A percentile compares a stretch with the other conserved stretches of the same genome.
Conservation (phyloP, 371 early-diverging fungal genomes). For the Actinomortierella ambigua region DNA sequence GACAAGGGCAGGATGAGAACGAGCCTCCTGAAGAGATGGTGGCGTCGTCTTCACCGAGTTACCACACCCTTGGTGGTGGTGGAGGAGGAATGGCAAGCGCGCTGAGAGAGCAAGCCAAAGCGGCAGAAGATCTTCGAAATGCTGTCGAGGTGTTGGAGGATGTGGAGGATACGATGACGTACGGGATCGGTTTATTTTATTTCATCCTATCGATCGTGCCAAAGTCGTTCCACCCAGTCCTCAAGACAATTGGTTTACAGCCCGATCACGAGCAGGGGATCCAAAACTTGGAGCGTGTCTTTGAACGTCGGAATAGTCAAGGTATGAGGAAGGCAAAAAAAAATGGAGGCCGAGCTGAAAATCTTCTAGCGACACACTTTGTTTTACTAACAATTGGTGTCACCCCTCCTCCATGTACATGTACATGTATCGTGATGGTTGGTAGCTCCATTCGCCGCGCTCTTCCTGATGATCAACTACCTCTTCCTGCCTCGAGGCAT, state of each 20-base stretch:
- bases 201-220: slow-evolving; percentile 47
- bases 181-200: slow-evolving; percentile 47
- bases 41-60: too few relatives aligned
- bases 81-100: slow-evolving; percentile 27
- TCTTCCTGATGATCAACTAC: slow-evolving; percentile 45
- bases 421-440: too few relatives aligned
- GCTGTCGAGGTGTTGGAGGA: slow-evolving; percentile 44
- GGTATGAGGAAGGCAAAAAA: too few relatives aligned
- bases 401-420: too few relatives aligned
- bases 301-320: slow-evolving; percentile 30
- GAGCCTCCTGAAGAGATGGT: too few relatives aligned
- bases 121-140: slow-evolving; percentile 32
- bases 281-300: slow-evolving; percentile 36
- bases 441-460: slow-evolving; percentile 45
- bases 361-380: too few relatives aligned
- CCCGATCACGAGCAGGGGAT: slow-evolving; percentile 45
- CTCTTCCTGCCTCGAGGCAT: slow-evolving; percentile 47
- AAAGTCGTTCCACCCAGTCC: slow-evolving; percentile 39
- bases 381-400: too few relatives aligned
- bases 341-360: too few relatives aligned
- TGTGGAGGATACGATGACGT: slow-evolving; percentile 44
- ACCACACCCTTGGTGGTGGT: too few relatives aligned
- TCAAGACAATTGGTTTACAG: slow-evolving; percentile 46
- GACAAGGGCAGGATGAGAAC: too few relatives aligned
- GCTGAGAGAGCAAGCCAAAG: slow-evolving; percentile 27